Conservation (phyloP, 1,284 basidiomycete species). For the Trichosporon faecale region DNA sequence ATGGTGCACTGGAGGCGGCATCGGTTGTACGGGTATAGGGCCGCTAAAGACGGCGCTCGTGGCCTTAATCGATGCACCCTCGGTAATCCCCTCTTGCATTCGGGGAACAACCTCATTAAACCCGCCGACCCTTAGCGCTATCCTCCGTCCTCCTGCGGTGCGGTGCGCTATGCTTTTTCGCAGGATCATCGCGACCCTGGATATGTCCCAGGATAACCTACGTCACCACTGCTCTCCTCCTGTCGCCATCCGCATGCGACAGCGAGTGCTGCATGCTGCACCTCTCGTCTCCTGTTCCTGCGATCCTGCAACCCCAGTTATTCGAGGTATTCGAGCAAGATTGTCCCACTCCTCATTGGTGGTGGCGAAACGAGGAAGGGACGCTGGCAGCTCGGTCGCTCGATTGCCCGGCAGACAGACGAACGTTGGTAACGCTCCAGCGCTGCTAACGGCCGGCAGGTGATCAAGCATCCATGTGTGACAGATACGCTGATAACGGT, state of each 20-base stretch:
- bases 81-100: background rate
- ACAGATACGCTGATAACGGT: constrained; percentile 2
- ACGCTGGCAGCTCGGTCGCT: background rate
- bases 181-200: background rate
- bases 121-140: background rate
- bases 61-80: constrained; percentile 1
- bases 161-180: background rate
- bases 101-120: background rate
- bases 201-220: background rate
- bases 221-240: background rate
- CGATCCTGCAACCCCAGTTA: background rate
- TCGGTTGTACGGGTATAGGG: background rate
- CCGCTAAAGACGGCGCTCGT: background rate
- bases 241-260: constrained; percentile 4
- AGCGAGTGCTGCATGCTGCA: background rate
- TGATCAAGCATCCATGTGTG: background rate
- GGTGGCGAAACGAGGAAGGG: background rate
- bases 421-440: background rate
- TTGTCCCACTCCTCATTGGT: background rate
- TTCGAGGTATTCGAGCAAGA: background rate
- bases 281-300: background rate
- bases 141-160: background rate
- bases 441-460: background rate
- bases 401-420: background rate
- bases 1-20: background rate